Evolutionary conservation across 768 basidiomycete genomes (phyloP).

Genomic region (Calvatia gigantea): DNA sequence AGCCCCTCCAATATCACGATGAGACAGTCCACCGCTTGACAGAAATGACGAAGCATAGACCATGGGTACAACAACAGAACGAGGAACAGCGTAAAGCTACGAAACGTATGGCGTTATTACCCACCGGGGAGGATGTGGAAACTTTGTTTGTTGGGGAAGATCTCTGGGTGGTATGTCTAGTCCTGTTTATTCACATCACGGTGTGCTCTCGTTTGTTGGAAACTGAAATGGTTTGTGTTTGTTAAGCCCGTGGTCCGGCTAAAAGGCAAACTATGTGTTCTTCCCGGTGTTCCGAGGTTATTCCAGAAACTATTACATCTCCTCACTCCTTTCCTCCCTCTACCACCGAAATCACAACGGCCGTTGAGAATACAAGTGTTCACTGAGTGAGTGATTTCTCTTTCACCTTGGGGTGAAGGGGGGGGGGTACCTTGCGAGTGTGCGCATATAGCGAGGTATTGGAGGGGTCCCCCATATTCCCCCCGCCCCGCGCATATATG

Average conservation of each 20-base stretch:
- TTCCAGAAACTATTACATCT: conserved; percentile 80
- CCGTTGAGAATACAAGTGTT: conserved; percentile 82
- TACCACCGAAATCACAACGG: conserved; percentile 72
- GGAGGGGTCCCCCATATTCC: too few relatives aligned
- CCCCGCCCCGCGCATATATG: neutral
- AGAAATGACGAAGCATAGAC: conserved; percentile 51
- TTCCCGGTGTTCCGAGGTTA: conserved; percentile 86
- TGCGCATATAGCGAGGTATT: neutral
- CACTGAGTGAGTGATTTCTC: conserved; percentile 52
- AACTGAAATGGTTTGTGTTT: conserved; percentile 1
- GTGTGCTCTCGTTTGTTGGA: neutral
- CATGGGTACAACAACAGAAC: conserved; percentile 59
- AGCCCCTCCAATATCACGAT: conserved; percentile 64
- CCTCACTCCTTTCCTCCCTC: conserved; percentile 68
- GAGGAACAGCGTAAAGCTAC: conserved; percentile 75
- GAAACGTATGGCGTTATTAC: conserved; percentile 89
- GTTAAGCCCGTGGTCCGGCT: conserved; percentile 80
- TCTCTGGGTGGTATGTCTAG: conserved; percentile 74
- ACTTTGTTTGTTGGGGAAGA: conserved; percentile 75
- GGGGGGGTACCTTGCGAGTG: too few relatives aligned
- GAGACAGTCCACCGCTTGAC: conserved; percentile 78
- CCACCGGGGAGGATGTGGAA: conserved; percentile 56
- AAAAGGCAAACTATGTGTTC: conserved; percentile 81
- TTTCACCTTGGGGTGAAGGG: conserved; percentile 1
- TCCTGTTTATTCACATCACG: too few relatives aligned